A percentile compares a stretch with the other conserved stretches of the same genome.
phyloP scores from a whole-genome alignment of 441 rosid species.

The Lagerstroemia fauriei region DNA sequence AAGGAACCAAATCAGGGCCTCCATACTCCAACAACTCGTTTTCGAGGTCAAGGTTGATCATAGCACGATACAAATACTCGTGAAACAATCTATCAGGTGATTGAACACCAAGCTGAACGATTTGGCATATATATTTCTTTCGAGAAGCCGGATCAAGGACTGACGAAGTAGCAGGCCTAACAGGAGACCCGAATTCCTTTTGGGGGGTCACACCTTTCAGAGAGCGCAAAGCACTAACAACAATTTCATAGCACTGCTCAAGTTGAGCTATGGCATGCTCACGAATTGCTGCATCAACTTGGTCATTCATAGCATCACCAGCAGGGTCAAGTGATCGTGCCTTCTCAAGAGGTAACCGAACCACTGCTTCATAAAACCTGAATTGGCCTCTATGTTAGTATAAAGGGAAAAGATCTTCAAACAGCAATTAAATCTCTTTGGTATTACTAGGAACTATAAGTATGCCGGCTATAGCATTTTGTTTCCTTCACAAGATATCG shows the following conservation, averaged over 20 bases:
- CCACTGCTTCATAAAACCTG: conserved; percentile 98
- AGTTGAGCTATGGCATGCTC: conserved; percentile 79
- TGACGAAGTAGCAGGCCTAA: conserved; percentile 48
- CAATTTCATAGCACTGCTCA: conserved; percentile 85
- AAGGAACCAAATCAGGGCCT: conserved; percentile 96
- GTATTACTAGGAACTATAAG: background rate
- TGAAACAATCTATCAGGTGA: conserved; percentile 85
- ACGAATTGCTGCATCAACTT: conserved; percentile 68
- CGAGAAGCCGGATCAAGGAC: conserved; percentile 68
- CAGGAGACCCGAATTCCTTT: conserved; percentile 60
- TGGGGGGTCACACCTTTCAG: conserved; percentile 55
- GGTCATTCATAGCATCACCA: conserved; percentile 88
- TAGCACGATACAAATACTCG: conserved; percentile 68
- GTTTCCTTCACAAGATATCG: background rate
- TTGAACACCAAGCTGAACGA: conserved; percentile 92
- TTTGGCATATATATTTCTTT: conserved; percentile 78
- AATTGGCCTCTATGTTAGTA: conserved; percentile 27
- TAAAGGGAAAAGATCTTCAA: background rate
- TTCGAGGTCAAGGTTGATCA: conserved; percentile 92
- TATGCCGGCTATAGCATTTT: background rate
- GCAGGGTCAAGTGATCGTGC: conserved; percentile 89
- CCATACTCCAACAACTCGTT: conserved; percentile 89
- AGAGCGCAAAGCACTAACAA: conserved; percentile 70
- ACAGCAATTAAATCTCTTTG: background rate
- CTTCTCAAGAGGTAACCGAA: conserved; percentile 84